phyloP scores from a whole-genome alignment of 257 asterid genomes.

The Ligustrum vulgare region DNA sequence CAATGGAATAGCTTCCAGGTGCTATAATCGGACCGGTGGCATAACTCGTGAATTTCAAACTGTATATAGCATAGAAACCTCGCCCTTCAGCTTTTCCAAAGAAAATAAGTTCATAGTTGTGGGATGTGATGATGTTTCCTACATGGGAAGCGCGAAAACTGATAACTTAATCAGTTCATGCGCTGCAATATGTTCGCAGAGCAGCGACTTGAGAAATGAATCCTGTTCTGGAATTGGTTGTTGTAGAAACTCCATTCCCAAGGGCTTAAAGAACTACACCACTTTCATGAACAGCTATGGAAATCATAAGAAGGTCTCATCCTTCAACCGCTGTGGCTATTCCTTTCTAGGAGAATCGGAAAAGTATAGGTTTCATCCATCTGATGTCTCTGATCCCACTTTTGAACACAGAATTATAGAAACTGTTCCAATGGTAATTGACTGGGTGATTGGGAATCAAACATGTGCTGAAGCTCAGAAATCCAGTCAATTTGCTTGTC shows the following conservation, averaged over 20 bases:
- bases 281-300: not conserved
- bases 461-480: constrained; percentile 14
- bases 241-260: constrained; percentile 39
- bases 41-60: not conserved
- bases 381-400: constrained; percentile 24
- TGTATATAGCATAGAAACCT: not conserved
- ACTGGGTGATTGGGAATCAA: constrained; percentile 33
- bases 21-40: not conserved
- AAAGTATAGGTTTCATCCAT: constrained; percentile 21
- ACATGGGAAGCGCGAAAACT: not conserved
- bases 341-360: constrained; percentile 33
- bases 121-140: constrained; percentile 30
- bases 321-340: constrained; percentile 41
- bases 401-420: not conserved
- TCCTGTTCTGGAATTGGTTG: constrained; percentile 47
- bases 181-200: constrained; percentile 32
- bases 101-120: constrained; percentile 32
- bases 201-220: constrained; percentile 27
- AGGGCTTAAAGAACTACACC: constrained; percentile 15
- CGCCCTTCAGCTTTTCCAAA: constrained; percentile 32
- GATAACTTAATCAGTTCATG: constrained; percentile 28
- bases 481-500: constrained; percentile 11
- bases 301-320: not conserved
- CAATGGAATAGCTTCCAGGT: constrained; percentile 13
- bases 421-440: constrained; percentile 26